Percentiles rank a stretch among this genome's conserved stretches.
phyloP scores from a whole-genome alignment of 2,329 filamentous ascomycete genomes.

The Parastagonospora nodorum region DNA sequence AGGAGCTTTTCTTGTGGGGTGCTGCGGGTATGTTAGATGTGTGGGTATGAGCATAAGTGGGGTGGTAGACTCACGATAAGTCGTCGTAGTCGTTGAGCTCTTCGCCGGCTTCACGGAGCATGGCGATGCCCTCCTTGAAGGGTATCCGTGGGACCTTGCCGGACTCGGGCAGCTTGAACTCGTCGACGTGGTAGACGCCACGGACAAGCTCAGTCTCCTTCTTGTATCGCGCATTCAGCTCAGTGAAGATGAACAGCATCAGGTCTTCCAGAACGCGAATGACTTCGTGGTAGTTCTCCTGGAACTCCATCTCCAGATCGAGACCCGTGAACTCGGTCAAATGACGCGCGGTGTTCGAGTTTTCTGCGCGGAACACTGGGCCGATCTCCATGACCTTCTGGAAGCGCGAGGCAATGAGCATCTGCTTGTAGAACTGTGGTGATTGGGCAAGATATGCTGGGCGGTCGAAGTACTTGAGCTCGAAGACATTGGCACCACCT shows the following conservation, averaged over 20 bases:
- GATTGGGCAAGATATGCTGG: constrained; percentile 80
- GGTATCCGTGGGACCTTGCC: constrained; percentile 78
- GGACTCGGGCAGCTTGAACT: constrained; percentile 74
- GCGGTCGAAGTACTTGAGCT: constrained; percentile 85
- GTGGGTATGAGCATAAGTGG: not conserved
- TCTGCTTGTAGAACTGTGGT: constrained; percentile 87
- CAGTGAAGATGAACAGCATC: constrained; percentile 78
- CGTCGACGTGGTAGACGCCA: constrained; percentile 73
- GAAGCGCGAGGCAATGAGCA: constrained; percentile 78
- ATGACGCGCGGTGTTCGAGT: constrained; percentile 82
- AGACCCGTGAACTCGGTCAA: constrained; percentile 90
- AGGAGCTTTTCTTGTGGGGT: constrained; percentile 88
- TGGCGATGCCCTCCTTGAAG: constrained; percentile 77
- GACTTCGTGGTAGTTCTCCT: constrained; percentile 78
- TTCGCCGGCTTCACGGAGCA: constrained; percentile 77
- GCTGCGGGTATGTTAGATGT: constrained; percentile 31
- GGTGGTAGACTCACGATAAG: constrained; percentile 56
- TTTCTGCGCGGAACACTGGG: constrained; percentile 84
- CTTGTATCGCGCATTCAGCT: constrained; percentile 68
- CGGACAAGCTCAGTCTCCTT: constrained; percentile 75
- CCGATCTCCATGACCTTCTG: constrained; percentile 79
- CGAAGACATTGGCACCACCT: constrained; percentile 90
- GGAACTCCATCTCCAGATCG: constrained; percentile 89
- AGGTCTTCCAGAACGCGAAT: constrained; percentile 73
- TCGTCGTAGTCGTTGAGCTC: constrained; percentile 79